Evolutionary conservation across 2,329 filamentous ascomycete species (phyloP).

Genomic region (Apiospora koreana): DNA sequence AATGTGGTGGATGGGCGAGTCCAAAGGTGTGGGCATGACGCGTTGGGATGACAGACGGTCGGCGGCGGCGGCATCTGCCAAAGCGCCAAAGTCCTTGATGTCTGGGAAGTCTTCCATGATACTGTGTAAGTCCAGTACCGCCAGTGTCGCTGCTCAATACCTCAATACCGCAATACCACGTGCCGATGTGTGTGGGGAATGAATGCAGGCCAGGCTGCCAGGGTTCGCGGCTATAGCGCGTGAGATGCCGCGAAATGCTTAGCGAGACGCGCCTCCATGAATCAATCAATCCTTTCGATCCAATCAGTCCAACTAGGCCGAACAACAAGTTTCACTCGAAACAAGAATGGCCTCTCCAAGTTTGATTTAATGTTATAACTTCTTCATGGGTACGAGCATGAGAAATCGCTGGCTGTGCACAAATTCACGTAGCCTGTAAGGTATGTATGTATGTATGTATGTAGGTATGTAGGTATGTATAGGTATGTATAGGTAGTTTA

Average conservation of each 20-base stretch:
- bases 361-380: neutral
- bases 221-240: neutral
- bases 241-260: neutral
- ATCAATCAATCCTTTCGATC: no score
- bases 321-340: neutral
- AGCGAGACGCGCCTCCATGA: neutral
- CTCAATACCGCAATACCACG: neutral
- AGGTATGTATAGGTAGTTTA: no score
- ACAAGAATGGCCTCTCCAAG: neutral
- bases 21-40: neutral
- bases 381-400: neutral
- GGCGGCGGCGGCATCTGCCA: neutral
- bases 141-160: neutral
- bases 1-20: neutral
- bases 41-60: neutral
- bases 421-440: neutral
- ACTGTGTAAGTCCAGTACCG: no score
- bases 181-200: neutral
- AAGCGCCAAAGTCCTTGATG: neutral
- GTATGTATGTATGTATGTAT: no score
- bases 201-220: no score
- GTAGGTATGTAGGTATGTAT: no score
- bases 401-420: neutral
- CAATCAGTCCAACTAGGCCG: neutral
- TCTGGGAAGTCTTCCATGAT: neutral